Percentiles rank a stretch among this genome's conserved stretches.
Evolutionary conservation across 768 basidiomycete species (phyloP).

Genomic region (Mycena epipterygia): DNA sequence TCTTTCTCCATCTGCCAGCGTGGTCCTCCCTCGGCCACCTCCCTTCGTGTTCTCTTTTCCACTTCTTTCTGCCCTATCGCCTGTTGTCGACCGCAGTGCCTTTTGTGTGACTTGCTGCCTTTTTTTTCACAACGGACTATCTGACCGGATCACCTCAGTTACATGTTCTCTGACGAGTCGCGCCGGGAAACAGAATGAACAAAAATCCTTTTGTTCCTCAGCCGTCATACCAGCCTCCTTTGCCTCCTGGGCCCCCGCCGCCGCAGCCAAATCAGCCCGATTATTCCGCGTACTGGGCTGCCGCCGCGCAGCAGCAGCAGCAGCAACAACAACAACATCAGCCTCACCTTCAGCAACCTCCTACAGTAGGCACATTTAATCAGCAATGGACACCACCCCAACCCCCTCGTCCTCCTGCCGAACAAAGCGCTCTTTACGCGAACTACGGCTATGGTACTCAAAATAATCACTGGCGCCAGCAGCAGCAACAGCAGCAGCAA

Average conservation of each 20-base stretch:
- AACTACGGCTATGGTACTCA: conserved; percentile 93
- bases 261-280: conserved; percentile 77
- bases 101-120: conserved; percentile 4
- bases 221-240: conserved; percentile 80
- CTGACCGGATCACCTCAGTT: conserved; percentile 25
- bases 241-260: conserved; percentile 86
- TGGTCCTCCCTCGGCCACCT: background rate
- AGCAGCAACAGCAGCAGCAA: conserved; percentile 69
- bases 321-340: conserved; percentile 44
- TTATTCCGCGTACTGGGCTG: conserved; percentile 85
- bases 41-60: conserved; percentile 4
- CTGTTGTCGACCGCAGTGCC: background rate
- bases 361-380: conserved; percentile 64
- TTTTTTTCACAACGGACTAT: background rate
- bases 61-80: background rate
- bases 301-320: conserved; percentile 44
- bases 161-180: conserved; percentile 4
- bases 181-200: conserved; percentile 65
- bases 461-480: conserved; percentile 68
- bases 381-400: conserved; percentile 78
- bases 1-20: conserved; percentile 19
- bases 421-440: conserved; percentile 89
- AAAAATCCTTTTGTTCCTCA: conserved; percentile 87
- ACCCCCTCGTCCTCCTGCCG: conserved; percentile 76
- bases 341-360: conserved; percentile 63